These are phyloP conservation scores for Suhomyces yuchorum DNA, from an alignment of 1,139 yeast genomes.

Conservation along the genomic window DNA sequence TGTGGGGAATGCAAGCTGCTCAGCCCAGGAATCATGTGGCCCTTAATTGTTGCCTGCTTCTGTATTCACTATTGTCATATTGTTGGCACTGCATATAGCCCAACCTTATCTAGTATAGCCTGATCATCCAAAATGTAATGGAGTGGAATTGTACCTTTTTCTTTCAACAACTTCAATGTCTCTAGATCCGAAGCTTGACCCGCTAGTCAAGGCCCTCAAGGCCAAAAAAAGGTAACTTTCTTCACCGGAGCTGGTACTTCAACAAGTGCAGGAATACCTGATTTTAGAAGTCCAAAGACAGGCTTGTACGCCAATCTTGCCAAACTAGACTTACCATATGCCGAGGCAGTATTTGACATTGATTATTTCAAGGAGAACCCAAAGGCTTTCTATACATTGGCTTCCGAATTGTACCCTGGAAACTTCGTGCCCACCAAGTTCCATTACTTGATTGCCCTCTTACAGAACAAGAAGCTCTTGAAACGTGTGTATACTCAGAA, in stretches of 20 bases:
- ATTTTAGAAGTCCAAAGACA: slow-evolving; percentile 87
- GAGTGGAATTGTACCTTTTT: neutral
- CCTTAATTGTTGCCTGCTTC: neutral
- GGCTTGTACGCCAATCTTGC: slow-evolving; percentile 85
- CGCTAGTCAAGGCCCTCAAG: slow-evolving; percentile 17
- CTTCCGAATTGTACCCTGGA: slow-evolving; percentile 86
- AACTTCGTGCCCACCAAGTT: slow-evolving; percentile 80
- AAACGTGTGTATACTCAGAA: slow-evolving; percentile 85
- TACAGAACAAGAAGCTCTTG: slow-evolving; percentile 64
- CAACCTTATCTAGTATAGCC: neutral
- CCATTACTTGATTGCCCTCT: slow-evolving; percentile 67
- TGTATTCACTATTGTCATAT: neutral
- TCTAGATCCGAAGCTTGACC: slow-evolving; percentile 7
- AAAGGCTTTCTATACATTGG: slow-evolving; percentile 79
- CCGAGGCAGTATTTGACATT: slow-evolving; percentile 94
- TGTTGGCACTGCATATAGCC: neutral
- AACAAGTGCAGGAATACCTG: slow-evolving; percentile 93
- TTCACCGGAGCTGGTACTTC: slow-evolving; percentile 93
- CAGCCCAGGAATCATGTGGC: no score
- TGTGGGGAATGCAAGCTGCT: no score
- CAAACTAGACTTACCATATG: slow-evolving; percentile 75
- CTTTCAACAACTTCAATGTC: neutral
- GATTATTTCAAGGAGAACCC: slow-evolving; percentile 77
- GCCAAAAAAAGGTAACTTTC: slow-evolving; percentile 39
- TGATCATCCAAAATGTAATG: no score